Conservation (phyloP, 1,284 basidiomycete genomes). For the Leucoagaricus sp. region DNA sequence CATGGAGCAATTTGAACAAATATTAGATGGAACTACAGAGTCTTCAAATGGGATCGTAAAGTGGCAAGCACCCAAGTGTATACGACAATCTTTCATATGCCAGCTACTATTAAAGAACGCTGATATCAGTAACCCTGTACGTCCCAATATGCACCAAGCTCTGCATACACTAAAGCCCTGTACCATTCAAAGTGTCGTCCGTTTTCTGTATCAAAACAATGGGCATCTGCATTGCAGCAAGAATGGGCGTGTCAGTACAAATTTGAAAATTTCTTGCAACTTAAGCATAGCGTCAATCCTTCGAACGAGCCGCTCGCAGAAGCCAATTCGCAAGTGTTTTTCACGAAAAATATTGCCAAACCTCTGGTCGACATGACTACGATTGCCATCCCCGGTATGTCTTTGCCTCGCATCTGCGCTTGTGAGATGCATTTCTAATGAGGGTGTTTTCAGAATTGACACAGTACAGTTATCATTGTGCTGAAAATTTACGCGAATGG, state of each 20-base stretch:
- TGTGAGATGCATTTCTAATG: no score
- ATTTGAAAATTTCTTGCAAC: conserved; percentile 75
- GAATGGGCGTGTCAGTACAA: conserved; percentile 90
- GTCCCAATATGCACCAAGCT: conserved; percentile 38
- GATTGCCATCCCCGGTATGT: conserved; percentile 71
- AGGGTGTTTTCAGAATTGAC: conserved; percentile 10
- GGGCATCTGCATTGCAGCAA: conserved; percentile 83
- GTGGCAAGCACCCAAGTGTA: conserved; percentile 37
- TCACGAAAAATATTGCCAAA: conserved; percentile 80
- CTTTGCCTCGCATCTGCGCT: neutral
- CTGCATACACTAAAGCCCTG: no score
- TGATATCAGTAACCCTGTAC: conserved; percentile 94
- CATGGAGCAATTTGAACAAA: conserved; percentile 63
- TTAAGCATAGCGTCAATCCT: conserved; percentile 73
- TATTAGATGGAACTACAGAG: conserved; percentile 37
- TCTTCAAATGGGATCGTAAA: neutral
- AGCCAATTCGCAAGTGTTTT: conserved; percentile 88
- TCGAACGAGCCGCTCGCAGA: conserved; percentile 70
- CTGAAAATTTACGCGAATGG: conserved; percentile 12
- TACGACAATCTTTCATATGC: conserved; percentile 72
- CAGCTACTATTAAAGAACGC: conserved; percentile 94
- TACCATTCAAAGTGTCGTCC: no score
- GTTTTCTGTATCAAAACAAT: conserved; percentile 84
- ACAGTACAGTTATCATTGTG: conserved; percentile 12
- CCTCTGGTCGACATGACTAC: conserved; percentile 81